Base-by-base conservation (phyloP, 305 asterid genomes). In the Ajuga reptans region DNA sequence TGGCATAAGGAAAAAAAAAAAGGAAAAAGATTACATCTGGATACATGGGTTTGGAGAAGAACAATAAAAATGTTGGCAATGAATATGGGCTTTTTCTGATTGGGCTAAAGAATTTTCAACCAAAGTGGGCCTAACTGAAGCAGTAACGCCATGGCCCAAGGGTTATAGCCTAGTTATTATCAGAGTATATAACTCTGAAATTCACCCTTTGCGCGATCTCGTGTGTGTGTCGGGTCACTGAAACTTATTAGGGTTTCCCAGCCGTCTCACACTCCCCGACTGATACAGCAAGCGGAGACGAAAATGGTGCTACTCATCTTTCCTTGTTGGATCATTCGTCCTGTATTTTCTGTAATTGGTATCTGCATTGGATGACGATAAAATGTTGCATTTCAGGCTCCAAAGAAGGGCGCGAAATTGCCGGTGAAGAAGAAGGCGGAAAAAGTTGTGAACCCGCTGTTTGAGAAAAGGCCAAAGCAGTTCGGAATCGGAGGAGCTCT, bases 401-500 rank as follows among this genome's bases (percentile, higher is more conserved):
- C 91, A n/a, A 87, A 87, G 83, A 84, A 81, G 71, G 88, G 87
- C 10, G 86, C 60, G 6, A 87, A 81, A 84, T 67, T 78, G 17
- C 78, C 86, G 1, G 84, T 21, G 3, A 87, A 85, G 87, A 87
- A 84, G 81, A 87, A 84, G 65, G 69, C 39, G 61, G 87, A 75
- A 18, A 87, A 88, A 70, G 85, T 83, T 8, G 91, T 81, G 51
- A 90, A 90, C 47, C 93, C 93, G 0, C 75, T 90, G 11, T 90
- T 81, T 60, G 94, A 90, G 84, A 90, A 86, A 73, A 82, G 96
- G 49, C 89, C 90, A 1, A 88, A 85, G 80, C 95, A 88, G 75
- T 90, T 90, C 16, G 97, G 97, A 0, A 88, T 86, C 50, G 96
- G 94, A n/a, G 96, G 97, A 4, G 97, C 94, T 1, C 74, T 90